Conservation (phyloP, 1,284 basidiomycete species). For the Quambalaria eucalypti region DNA sequence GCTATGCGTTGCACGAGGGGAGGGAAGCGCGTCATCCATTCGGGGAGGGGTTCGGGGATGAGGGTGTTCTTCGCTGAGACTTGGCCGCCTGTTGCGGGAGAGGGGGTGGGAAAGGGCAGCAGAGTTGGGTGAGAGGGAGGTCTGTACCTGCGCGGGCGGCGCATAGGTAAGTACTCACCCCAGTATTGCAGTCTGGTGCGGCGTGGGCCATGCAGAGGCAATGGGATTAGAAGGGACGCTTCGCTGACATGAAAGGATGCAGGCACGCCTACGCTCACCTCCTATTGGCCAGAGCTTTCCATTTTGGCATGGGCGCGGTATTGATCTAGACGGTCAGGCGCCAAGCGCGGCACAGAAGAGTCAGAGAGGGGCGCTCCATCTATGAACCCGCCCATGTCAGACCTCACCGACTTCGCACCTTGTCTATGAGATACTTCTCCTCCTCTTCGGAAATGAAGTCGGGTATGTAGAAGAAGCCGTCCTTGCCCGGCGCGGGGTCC, state of each 20-base stretch:
- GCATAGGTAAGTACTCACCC: constrained; percentile 9
- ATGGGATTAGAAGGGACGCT: neutral
- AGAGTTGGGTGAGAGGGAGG: too few species aligned
- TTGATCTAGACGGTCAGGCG: too few species aligned
- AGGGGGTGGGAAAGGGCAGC: neutral
- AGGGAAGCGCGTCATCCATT: constrained; percentile 58
- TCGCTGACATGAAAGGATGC: too few species aligned
- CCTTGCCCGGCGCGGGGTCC: neutral
- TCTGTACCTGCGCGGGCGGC: neutral
- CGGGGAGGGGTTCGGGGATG: constrained; percentile 59
- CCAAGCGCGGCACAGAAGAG: neutral
- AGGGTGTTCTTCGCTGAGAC: constrained; percentile 56
- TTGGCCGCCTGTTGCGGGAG: constrained; percentile 59
- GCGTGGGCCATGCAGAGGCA: neutral
- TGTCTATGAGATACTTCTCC: constrained; percentile 66
- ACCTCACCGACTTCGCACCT: constrained; percentile 50
- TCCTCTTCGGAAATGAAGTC: constrained; percentile 71
- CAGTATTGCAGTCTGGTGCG: constrained; percentile 32
- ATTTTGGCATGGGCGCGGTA: constrained; percentile 68
- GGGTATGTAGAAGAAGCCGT: constrained; percentile 53
- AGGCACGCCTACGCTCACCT: too few species aligned
- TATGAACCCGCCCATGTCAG: neutral
- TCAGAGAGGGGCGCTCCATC: neutral
- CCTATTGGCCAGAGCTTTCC: constrained; percentile 72
- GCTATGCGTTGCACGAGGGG: constrained; percentile 62